These are phyloP conservation scores for Berkeleyomyces basicola DNA, from an alignment of 2,329 filamentous ascomycete species.

Conservation along the genomic window DNA sequence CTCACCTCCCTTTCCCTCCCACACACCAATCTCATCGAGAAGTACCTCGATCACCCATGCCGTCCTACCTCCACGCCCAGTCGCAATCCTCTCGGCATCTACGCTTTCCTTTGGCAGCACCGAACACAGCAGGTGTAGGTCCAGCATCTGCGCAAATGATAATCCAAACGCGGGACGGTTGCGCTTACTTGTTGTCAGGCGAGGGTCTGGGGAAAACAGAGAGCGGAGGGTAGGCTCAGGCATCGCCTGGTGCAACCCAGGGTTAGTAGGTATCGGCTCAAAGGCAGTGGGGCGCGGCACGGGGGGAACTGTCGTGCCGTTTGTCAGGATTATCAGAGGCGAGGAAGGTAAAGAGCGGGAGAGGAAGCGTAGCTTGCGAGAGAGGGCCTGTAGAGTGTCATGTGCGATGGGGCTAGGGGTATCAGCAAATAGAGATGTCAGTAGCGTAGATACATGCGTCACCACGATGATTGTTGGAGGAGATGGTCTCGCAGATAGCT, in stretches of 20 bases:
- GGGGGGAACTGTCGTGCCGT: conserved; percentile 25
- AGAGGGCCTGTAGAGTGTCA: conserved; percentile 30
- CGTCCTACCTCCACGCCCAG: conserved; percentile 1
- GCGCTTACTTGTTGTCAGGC: conserved; percentile 16
- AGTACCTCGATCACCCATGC: conserved; percentile 35
- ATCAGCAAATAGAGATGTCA: conserved; percentile 35
- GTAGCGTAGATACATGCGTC: conserved; percentile 36
- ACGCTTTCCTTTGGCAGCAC: conserved; percentile 24
- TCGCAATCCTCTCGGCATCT: conserved; percentile 23
- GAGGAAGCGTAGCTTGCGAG: conserved; percentile 29
- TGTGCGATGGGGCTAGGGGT: conserved; percentile 32
- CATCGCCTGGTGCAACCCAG: conserved; percentile 12
- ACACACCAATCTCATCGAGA: conserved; percentile 32
- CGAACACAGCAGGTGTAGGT: conserved; percentile 37
- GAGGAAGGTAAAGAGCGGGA: conserved; percentile 24
- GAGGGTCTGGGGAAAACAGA: conserved; percentile 27
- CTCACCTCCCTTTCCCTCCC: conserved; percentile 19
- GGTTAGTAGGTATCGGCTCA: neutral
- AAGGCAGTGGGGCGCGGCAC: neutral
- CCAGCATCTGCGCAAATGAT: conserved; percentile 36
- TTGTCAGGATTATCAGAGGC: conserved; percentile 38
- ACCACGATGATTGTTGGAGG: conserved; percentile 34
- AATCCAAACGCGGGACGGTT: conserved; percentile 37
- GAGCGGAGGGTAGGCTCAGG: conserved; percentile 32
- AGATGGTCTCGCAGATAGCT: neutral